Evolutionary conservation across 495 filamentous ascomycete genomes (phyloP), one percentile per base, ranked within the genome.

Genomic region (Xeromyces bisporus): DNA sequence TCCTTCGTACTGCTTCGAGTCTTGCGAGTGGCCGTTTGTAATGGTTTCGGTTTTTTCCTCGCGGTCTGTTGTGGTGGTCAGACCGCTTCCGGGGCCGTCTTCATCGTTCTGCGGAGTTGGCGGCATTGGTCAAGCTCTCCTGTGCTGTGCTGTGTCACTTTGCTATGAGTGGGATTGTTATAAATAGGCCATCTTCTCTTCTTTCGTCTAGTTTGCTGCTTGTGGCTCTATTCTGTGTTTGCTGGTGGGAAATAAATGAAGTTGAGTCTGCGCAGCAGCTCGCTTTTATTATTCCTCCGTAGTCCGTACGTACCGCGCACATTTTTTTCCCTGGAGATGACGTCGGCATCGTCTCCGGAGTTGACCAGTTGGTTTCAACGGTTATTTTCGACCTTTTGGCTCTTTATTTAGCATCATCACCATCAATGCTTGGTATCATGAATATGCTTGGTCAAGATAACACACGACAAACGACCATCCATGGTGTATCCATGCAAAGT

Each of bases 101-200:
- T 28, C 26, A 21, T 21, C 20, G 20, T 4, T 21, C 11, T 13
- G 16, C 11, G 8, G 11, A 15, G 26, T 15, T 28, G 26, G 26
- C 26, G 26, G 26, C 26, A 28, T 28, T 28, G 26, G 26, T 28
- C 7, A 7, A n/a, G n/a, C n/a, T n/a, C n/a, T n/a, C n/a, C n/a
- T 15, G 2, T 15, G 8, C 11, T 27, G 6, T n/a, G 14, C n/a
- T 15, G 2, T 28, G 7, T 7, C 26, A 14, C 26, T 28, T 14
- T 28, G n/a, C 16, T 14, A 15, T 6, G 15, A 6, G 5, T 14
- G 10, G 7, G 7, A 27, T 27, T 6, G 13, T 14, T 8, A 14
- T 11, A 11, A 13, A 28, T 3, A 14, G 26, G 8, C 26, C 26
- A 28, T 28, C 16, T 28, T 28, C 14, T 6, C 14, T 15, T 28